Base-by-base conservation (phyloP, 2,329 filamentous ascomycete species). In the Diaporthe amygdali region DNA sequence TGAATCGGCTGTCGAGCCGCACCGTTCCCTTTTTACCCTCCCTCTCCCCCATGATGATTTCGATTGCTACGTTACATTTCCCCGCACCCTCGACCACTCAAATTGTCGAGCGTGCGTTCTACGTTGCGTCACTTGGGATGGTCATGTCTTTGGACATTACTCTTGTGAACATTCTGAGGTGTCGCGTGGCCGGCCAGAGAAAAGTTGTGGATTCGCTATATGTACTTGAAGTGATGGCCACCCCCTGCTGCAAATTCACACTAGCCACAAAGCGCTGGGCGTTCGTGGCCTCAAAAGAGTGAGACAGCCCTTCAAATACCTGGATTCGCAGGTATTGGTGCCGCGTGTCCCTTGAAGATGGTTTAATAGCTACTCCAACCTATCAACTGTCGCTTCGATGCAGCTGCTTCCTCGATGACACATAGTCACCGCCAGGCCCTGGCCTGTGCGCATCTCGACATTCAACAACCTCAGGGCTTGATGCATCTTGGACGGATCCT, bases 41-140 rank as follows among this genome's bases (percentile, higher is more conserved):
- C 17, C 6, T 30, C 9, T 5, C 59, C 27, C 30, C 44, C 59
- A 37, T 34, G 14, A 49, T 49, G 20, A 14, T 8, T 6, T 41
- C 59, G 41, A 25, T 25, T 64, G 49, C 59, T 64, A 64, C 59
- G 59, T 64, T 64, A 64, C 59, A 20, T 64, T 17, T 34, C 32
- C 59, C 59, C 59, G 47, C 59, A 37, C 27, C 25, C 41, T 30
- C 30, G 14, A 25, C 59, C 59, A 64, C 27, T 37, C 30, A 32
- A 20, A 34, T 47, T 27, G 17, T 34, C 25, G n/a, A 63, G 41
- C 41, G 44, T 44, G 59, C 14, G 4, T 25, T 64, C 30, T 30
- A 49, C 59, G 59, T 47, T 25, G 44, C 59, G 44, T 64, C 59
- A 64, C 59, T 64, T 22, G 59, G 27, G 44, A 44, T 49, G 59